A percentile compares a stretch with the other conserved stretches of the same genome.
Evolutionary conservation across 2,329 filamentous ascomycete species (phyloP).

Genomic region (Phaeosphaeriaceae sp.): DNA sequence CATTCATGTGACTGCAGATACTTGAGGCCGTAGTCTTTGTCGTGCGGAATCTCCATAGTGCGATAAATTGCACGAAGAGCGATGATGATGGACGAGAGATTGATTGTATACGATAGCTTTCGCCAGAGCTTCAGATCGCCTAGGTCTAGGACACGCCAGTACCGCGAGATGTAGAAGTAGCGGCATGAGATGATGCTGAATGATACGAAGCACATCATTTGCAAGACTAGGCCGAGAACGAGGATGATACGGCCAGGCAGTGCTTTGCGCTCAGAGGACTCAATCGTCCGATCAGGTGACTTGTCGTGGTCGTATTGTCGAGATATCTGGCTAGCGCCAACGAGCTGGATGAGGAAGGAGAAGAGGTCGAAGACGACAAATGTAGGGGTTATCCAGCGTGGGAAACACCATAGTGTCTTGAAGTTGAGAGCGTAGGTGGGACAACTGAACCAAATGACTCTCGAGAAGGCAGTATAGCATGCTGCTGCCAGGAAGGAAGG

Average conservation of each 20-base stretch:
- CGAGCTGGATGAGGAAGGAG: conserved; percentile 56
- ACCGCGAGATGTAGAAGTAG: conserved; percentile 41
- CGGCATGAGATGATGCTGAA: conserved; percentile 53
- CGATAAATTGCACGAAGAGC: conserved; percentile 61
- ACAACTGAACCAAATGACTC: conserved; percentile 53
- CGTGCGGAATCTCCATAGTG: conserved; percentile 61
- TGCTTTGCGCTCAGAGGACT: conserved; percentile 35
- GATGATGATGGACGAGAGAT: conserved; percentile 38
- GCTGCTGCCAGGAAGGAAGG: conserved; percentile 59
- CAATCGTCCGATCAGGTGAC: conserved; percentile 51
- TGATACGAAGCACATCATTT: conserved; percentile 59
- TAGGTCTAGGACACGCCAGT: conserved; percentile 40
- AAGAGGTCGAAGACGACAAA: conserved; percentile 59
- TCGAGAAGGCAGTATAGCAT: conserved; percentile 59
- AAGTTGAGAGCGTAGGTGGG: conserved; percentile 50
- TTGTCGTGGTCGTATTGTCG: conserved; percentile 37
- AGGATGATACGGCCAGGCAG: conserved; percentile 46
- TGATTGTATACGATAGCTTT: conserved; percentile 43
- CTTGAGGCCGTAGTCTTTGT: conserved; percentile 51
- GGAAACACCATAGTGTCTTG: conserved; percentile 51
- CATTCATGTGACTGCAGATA: conserved; percentile 61
- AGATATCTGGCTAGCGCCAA: conserved; percentile 53
- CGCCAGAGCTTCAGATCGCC: conserved; percentile 47
- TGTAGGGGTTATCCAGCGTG: conserved; percentile 55
- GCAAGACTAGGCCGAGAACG: conserved; percentile 57